Base-by-base conservation (phyloP, 768 basidiomycete genomes). In the Mycena galericulata region DNA sequence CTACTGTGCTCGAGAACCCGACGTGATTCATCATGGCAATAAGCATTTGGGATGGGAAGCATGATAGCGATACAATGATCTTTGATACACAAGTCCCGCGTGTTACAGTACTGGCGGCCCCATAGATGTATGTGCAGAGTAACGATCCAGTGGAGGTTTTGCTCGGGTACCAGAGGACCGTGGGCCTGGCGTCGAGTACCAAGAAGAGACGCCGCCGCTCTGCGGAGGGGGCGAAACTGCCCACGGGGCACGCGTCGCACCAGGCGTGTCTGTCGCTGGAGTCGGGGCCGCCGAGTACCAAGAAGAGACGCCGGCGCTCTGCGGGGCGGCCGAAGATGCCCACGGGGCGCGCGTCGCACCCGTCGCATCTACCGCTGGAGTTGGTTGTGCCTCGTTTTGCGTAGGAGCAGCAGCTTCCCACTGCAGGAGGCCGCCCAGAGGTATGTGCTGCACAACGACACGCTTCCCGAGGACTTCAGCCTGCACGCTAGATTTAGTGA, bases 391-490 rank as follows among this genome's bases (percentile, higher is more conserved):
- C 32, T 53, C 57, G 22, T 18, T n/a, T 20, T 29, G 24, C 18
- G 4, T 15, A 1, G 50, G 30, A n/a, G 59, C 53, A 26, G 17
- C 51, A 27, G n/a, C n/a, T n/a, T 82, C 83, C 94, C 94, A 95
- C 74, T 89, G 87, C 61, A 97, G 80, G 27, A 95, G 73, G 0
- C 94, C 93, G 22, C 96, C 96, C 26, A 98, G 85, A 10, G 93
- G 92, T 54, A 98, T 83, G 76, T 98, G 96, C 77, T 99, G 97
- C 4, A 98, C 95, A 6, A 98, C 97, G n/a, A 98, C 97, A 18
- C 94, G 87, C 79, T 98, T 98, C 18, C 91, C 90, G 45, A 98
- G 83, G 15, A 98, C 96, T 79, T 99, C 97, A 9, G 90, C 96
- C 89, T 94, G 62, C 43, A 2, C 26, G 22, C 15, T 3, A 43